A percentile compares a stretch with the other conserved stretches of the same genome.
Conservation (phyloP, 1,284 basidiomycete species). For the Tetrapyrgos nigripes region DNA sequence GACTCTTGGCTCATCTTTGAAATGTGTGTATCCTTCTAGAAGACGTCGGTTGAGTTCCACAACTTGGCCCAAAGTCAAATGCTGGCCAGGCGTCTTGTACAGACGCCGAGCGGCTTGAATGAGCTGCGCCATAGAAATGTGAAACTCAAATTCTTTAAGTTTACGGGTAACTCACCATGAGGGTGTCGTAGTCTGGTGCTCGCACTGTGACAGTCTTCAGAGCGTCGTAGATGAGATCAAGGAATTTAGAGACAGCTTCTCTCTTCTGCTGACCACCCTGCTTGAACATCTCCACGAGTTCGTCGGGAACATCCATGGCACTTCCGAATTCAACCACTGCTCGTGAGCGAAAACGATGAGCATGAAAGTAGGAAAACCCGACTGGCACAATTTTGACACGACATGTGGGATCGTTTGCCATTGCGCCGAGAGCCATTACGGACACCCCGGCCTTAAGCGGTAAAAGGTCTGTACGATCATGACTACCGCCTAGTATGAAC, state of each 20-base stretch:
- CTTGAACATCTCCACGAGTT: slow-evolving; percentile 91
- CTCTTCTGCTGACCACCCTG: slow-evolving; percentile 90
- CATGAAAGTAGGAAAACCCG: slow-evolving; percentile 95
- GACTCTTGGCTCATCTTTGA: slow-evolving; percentile 93
- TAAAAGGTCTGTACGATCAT: slow-evolving; percentile 93
- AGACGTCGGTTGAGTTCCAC: slow-evolving; percentile 97
- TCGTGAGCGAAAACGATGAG: slow-evolving; percentile 92
- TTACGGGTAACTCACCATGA: slow-evolving; percentile 73
- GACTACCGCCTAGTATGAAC: slow-evolving; percentile 79
- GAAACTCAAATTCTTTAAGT: slow-evolving; percentile 5
- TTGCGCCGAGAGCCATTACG: slow-evolving; percentile 97
- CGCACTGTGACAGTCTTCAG: slow-evolving; percentile 97
- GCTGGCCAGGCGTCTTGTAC: slow-evolving; percentile 95
- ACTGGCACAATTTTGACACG: slow-evolving; percentile 95
- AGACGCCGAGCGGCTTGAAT: slow-evolving; percentile 96
- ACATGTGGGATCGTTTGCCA: slow-evolving; percentile 88
- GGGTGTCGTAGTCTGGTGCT: slow-evolving; percentile 97
- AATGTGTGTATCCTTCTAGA: slow-evolving; percentile 92
- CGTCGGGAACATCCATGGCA: slow-evolving; percentile 87
- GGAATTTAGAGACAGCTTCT: slow-evolving; percentile 88
- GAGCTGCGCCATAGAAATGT: slow-evolving; percentile 53
- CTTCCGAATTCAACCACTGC: slow-evolving; percentile 97
- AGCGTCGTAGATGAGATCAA: slow-evolving; percentile 95
- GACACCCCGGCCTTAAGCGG: slow-evolving; percentile 97
- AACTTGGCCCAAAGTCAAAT: slow-evolving; percentile 94